phyloP scores from a whole-genome alignment of 1,284 basidiomycete genomes.

The Cystobasidium slooffiae region DNA sequence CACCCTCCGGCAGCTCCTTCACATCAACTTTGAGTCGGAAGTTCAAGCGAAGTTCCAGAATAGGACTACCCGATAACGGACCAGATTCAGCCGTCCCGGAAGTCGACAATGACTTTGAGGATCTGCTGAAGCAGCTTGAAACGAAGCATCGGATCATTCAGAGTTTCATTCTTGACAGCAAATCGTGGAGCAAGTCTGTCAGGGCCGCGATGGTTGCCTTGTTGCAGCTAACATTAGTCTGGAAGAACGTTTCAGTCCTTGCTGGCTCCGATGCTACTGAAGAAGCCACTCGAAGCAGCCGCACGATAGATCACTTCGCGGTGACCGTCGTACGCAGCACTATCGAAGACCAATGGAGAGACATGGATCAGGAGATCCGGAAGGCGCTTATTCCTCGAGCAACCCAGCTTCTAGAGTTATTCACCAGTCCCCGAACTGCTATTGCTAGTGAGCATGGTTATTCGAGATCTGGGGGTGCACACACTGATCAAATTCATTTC shows the following conservation, averaged over 20 bases:
- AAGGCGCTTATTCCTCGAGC: conserved; percentile 15
- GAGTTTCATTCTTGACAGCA: conserved; percentile 31
- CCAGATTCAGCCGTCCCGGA: conserved; percentile 11
- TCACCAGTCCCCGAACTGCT: conserved; percentile 45
- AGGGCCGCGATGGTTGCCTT: conserved; percentile 23
- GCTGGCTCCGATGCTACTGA: not conserved
- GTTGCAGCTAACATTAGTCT: conserved; percentile 24
- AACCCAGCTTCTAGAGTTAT: conserved; percentile 33
- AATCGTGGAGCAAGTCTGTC: conserved; percentile 38
- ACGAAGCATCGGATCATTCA: conserved; percentile 24
- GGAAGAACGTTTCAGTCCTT: conserved; percentile 28
- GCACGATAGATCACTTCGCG: conserved; percentile 35
- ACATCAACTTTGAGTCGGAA: conserved; percentile 1
- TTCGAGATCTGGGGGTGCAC: conserved; percentile 46
- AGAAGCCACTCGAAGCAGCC: conserved; percentile 3
- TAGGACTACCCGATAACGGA: not conserved
- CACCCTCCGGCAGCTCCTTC: not conserved
- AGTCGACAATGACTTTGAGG: conserved; percentile 20
- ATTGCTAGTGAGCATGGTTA: conserved; percentile 40
- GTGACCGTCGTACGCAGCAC: conserved; percentile 1
- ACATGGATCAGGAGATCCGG: conserved; percentile 38
- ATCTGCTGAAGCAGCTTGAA: conserved; percentile 10
- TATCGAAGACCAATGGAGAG: conserved; percentile 36
- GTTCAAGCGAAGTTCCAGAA: conserved; percentile 14
- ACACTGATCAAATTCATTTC: conserved; percentile 46